These are phyloP conservation scores for Linum trigynum DNA, from an alignment of 345 rosid genomes.

Conservation along the genomic window DNA sequence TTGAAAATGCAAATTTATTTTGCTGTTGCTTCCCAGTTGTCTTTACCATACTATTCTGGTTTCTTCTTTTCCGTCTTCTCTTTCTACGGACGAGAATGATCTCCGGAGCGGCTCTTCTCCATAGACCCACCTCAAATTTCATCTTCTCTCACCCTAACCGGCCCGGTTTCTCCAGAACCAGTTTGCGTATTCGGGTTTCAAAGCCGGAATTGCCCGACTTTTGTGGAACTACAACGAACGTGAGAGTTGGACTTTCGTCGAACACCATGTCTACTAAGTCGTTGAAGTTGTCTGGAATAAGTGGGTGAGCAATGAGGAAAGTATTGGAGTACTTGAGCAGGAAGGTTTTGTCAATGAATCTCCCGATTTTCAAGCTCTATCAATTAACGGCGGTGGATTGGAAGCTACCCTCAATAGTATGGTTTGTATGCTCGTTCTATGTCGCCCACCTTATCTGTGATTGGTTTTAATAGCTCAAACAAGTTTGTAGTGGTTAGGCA, in stretches of 20 bases:
- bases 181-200: slow-evolving; percentile 7
- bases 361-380: slow-evolving; percentile 8
- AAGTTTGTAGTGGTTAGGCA: background rate
- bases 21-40: background rate
- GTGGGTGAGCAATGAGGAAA: slow-evolving; percentile 29
- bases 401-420: slow-evolving; percentile 51
- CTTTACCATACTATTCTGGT: background rate
- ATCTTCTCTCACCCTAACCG: slow-evolving; percentile 6
- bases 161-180: slow-evolving; percentile 13
- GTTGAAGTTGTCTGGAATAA: slow-evolving; percentile 23
- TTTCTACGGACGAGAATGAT: slow-evolving; percentile 18
- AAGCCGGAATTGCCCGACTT: slow-evolving; percentile 13
- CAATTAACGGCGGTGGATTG: slow-evolving; percentile 18
- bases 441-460: background rate
- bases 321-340: slow-evolving; percentile 30
- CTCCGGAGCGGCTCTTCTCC: slow-evolving; percentile 13
- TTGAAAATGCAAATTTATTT: background rate
- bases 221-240: slow-evolving; percentile 14
- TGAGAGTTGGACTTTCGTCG: slow-evolving; percentile 1
- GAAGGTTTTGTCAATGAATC: slow-evolving; percentile 30
- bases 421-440: slow-evolving; percentile 34
- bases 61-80: background rate
- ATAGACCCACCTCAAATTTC: slow-evolving; percentile 14
- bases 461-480: background rate
- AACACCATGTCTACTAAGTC: slow-evolving; percentile 23